Evolutionary conservation across 371 early-diverging fungal species (phyloP).

Genomic region (Hamiltosporidium magnivora): DNA sequence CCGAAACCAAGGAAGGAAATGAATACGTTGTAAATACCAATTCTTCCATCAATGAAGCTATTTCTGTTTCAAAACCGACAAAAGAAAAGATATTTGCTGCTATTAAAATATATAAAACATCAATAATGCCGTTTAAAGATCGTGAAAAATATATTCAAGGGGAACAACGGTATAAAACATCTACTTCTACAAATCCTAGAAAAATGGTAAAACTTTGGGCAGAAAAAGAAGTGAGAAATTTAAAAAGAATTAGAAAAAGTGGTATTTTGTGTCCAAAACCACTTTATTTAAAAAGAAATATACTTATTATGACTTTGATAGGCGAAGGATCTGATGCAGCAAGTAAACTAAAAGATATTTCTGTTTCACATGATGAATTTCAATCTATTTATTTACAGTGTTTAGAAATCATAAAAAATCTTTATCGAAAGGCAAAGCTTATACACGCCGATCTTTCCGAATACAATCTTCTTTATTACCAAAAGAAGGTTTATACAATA

Average conservation of each 20-base stretch:
- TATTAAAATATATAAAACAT: slow-evolving; percentile 96
- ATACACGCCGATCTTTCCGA: slow-evolving; percentile 97
- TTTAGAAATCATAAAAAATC: slow-evolving; percentile 70
- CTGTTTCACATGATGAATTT: slow-evolving; percentile 13
- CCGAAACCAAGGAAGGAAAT: not conserved
- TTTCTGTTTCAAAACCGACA: not conserved
- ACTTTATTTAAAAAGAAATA: slow-evolving; percentile 76
- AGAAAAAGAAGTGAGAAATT: slow-evolving; percentile 96
- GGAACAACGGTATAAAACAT: slow-evolving; percentile 85
- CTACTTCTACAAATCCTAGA: slow-evolving; percentile 82
- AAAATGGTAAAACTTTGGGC: slow-evolving; percentile 99
- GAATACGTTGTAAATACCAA: not conserved
- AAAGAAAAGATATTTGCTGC: slow-evolving; percentile 70
- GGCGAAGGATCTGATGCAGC: slow-evolving; percentile 59
- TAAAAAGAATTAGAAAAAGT: slow-evolving; percentile 72
- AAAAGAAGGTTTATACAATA: slow-evolving; percentile 41
- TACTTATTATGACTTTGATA: slow-evolving; percentile 84
- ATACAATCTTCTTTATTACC: slow-evolving; percentile 74
- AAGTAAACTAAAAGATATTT: not conserved
- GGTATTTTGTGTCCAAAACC: slow-evolving; percentile 88
- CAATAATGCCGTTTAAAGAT: slow-evolving; percentile 88
- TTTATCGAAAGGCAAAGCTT: slow-evolving; percentile 81
- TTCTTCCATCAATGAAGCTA: not conserved
- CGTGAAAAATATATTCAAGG: slow-evolving; percentile 91
- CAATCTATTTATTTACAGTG: slow-evolving; percentile 70